phyloP scores from a whole-genome alignment of 139 green algal species.

The Bryopsis sp. region DNA sequence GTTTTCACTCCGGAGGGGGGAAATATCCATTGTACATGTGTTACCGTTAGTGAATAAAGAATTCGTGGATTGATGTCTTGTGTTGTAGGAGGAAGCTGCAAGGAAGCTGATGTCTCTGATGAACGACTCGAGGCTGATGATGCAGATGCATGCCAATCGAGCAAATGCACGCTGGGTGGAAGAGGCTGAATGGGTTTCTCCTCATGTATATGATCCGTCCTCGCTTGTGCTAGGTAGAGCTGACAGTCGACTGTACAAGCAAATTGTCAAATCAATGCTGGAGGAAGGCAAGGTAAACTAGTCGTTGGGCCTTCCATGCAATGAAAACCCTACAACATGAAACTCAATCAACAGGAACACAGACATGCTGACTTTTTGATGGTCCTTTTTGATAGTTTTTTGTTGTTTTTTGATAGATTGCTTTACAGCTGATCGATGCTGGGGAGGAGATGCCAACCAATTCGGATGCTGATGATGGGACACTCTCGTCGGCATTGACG shows the following conservation, averaged over 20 bases:
- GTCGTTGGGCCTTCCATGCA: background rate
- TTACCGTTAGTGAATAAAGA: too few species aligned
- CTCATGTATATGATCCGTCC: conserved; percentile 13
- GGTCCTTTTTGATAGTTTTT: too few species aligned
- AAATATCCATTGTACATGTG: too few species aligned
- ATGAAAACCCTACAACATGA: background rate
- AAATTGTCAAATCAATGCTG: conserved; percentile 2
- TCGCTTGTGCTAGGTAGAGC: conserved; percentile 1
- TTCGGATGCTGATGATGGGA: too few species aligned
- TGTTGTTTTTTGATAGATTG: conserved; percentile 8
- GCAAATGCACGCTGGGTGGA: conserved; percentile 20
- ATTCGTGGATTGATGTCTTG: too few species aligned
- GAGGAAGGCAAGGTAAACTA: conserved; percentile 14
- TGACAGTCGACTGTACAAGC: conserved; percentile 10
- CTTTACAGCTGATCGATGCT: conserved; percentile 13
- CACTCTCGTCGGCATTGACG: background rate
- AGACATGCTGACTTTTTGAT: too few species aligned
- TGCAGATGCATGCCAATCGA: conserved; percentile 14
- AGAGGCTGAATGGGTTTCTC: background rate
- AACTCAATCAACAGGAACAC: too few species aligned
- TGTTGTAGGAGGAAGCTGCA: background rate
- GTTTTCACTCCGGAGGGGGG: too few species aligned
- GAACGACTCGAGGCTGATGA: background rate
- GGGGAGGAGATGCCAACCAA: background rate
- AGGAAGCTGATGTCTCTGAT: background rate